These are phyloP conservation scores for Xanthoconium separans DNA, from an alignment of 1,284 basidiomycete genomes.

Conservation along the genomic window DNA sequence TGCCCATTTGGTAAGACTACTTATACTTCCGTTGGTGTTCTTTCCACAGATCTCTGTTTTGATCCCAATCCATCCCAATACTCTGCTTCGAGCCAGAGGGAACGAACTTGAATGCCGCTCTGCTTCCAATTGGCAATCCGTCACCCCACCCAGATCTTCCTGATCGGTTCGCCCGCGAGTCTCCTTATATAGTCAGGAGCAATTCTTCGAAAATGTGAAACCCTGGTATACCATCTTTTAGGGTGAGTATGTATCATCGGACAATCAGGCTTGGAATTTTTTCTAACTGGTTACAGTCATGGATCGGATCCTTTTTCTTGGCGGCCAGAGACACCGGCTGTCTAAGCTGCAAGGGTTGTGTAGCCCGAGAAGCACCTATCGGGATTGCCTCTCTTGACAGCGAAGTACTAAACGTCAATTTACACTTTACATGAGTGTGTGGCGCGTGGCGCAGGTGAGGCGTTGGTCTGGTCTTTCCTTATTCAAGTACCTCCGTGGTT, in stretches of 20 bases:
- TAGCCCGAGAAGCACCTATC: not conserved
- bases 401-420: not conserved
- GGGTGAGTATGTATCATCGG: not conserved
- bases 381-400: not conserved
- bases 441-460: constrained; percentile 1
- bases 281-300: not conserved
- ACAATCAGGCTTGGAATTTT: not conserved
- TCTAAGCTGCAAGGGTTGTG: not conserved
- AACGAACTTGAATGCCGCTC: too few relatives aligned
- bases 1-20: not conserved
- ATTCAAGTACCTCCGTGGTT: not conserved
- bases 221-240: not conserved
- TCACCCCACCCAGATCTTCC: constrained; percentile 5
- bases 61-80: not conserved
- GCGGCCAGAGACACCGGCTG: not conserved
- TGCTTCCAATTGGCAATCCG: not conserved
- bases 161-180: constrained; percentile 13
- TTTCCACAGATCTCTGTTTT: not conserved
- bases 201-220: too few relatives aligned
- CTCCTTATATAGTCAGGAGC: constrained; percentile 7
- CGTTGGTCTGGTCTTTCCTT: not conserved
- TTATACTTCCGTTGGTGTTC: not conserved
- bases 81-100: too few relatives aligned
- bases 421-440: not conserved
- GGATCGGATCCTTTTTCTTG: not conserved